Conservation (phyloP, 352 stramenopile species). For the Peronosclerospora sorghi region DNA sequence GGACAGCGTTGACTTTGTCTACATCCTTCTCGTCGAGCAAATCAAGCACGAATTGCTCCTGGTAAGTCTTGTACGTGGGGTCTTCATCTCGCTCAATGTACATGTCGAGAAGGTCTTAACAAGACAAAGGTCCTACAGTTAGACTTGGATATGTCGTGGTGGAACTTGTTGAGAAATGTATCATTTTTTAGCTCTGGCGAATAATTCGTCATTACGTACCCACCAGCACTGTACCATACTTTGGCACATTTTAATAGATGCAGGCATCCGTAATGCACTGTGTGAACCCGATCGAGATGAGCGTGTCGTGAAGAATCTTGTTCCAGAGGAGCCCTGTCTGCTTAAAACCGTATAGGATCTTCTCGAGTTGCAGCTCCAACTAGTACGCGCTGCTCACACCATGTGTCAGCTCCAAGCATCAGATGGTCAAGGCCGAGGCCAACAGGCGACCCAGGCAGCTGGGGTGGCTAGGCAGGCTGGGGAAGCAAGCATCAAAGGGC, state of each 20-base stretch:
- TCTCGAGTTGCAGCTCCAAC: conserved; percentile 3
- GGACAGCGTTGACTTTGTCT: too few species aligned
- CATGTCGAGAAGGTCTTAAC: not conserved
- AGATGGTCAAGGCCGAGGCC: too few species aligned
- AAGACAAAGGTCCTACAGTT: not conserved
- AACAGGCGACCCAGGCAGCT: too few species aligned
- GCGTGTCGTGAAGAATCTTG: not conserved
- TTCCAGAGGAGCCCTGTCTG: conserved; percentile 22
- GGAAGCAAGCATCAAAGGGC: too few species aligned
- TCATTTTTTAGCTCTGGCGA: too few species aligned
- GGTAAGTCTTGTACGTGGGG: not conserved
- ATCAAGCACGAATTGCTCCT: not conserved
- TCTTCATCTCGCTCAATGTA: not conserved
- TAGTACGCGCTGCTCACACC: too few species aligned
- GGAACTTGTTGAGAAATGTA: too few species aligned
- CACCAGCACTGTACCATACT: too few species aligned
- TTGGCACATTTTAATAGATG: not conserved
- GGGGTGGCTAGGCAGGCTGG: too few species aligned
- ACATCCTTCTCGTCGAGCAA: too few species aligned
- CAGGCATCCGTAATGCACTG: not conserved
- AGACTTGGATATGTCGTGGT: too few species aligned
- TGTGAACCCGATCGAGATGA: not conserved
- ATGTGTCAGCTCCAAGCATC: too few species aligned
- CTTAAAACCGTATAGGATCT: conserved; percentile 22
- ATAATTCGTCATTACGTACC: not conserved